phyloP scores from a whole-genome alignment of 495 filamentous ascomycete genomes.

The Neurospora sp. region DNA sequence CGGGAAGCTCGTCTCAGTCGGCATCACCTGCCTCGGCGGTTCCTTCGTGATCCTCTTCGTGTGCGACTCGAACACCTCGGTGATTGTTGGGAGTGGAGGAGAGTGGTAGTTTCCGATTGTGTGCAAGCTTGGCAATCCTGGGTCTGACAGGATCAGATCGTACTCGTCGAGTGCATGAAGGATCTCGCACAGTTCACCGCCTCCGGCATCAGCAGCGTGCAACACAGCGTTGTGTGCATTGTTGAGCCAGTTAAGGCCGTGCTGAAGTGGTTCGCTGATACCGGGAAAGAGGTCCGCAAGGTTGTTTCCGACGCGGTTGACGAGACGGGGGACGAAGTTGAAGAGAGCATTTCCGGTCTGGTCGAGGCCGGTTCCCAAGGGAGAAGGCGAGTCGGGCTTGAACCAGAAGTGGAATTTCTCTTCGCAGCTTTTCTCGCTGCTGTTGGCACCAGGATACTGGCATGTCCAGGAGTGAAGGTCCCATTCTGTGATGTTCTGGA shows the following conservation, averaged over 20 bases:
- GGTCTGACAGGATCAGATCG: conserved; percentile 6
- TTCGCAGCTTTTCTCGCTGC: conserved; percentile 9
- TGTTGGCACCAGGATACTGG: conserved; percentile 11
- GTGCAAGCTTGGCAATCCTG: conserved; percentile 2
- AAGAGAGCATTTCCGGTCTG: conserved; percentile 1
- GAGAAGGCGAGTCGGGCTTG: neutral
- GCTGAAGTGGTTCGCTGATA: conserved; percentile 1
- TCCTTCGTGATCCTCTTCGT: conserved; percentile 8
- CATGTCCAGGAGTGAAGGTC: conserved; percentile 9
- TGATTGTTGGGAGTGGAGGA: conserved; percentile 8
- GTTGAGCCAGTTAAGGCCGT: conserved; percentile 5
- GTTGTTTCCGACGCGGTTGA: neutral
- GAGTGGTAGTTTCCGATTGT: conserved; percentile 10
- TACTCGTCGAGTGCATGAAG: conserved; percentile 10
- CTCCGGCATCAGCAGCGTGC: conserved; percentile 5
- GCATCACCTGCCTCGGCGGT: conserved; percentile 4
- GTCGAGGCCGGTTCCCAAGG: neutral
- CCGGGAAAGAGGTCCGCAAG: conserved; percentile 7
- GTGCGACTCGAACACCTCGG: conserved; percentile 3
- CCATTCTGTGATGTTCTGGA: neutral
- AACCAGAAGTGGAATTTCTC: conserved; percentile 9
- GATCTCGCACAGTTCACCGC: conserved; percentile 4
- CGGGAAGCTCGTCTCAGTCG: conserved; percentile 5
- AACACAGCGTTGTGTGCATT: conserved; percentile 8
- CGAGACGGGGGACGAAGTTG: conserved; percentile 7